Evolutionary conservation across 805 yeast species (phyloP), one percentile per base, ranked within the genome.

Genomic region (Cyberlindnera subsufficiens): DNA sequence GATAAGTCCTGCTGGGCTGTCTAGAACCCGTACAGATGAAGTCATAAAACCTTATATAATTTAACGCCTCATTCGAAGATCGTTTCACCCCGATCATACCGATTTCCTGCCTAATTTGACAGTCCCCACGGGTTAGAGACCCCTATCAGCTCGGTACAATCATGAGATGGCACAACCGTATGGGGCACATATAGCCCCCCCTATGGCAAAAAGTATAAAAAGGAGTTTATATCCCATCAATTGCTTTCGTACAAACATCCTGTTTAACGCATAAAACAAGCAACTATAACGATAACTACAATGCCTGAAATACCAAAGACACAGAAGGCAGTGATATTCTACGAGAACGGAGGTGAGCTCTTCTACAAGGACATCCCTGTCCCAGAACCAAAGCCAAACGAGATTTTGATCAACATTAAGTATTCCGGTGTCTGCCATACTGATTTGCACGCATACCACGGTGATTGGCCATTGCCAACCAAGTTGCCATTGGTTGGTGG

Each of bases 361-460:
- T 53, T 59, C 20, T 75, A 74, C 66, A 66, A 64, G 44, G 80
- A 75, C 52, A 68, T 74, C 45, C 72, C 78, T 15, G 80, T 75
- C 22, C 82, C 83, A 43, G 60, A 53, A 27, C 82, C 83, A 44
- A 72, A 72, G 53, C 64, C 80, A 43, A 75, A 72, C 53, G 82
- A 77, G 58, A 61, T 77, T 45, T 64, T 77, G 57, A 68, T 77
- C 59, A 71, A 77, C 51, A 74, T 77, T 55, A 72, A 74, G 61
- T 77, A 76, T 63, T 77, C 83, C 6, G 83, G 83, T 60, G 82
- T 77, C 27, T 77, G 83, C 55, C 83, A 77, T 63, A 77, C 83
- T n/a, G 83, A 77, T 59, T 66, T 77, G 56, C 83, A 77, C 59
- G 83, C 82, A 38, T 77, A 81, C 56, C 47, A 52, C 27, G 58